phyloP scores from a whole-genome alignment of 305 asterid species.

The Solanum hybrid region DNA sequence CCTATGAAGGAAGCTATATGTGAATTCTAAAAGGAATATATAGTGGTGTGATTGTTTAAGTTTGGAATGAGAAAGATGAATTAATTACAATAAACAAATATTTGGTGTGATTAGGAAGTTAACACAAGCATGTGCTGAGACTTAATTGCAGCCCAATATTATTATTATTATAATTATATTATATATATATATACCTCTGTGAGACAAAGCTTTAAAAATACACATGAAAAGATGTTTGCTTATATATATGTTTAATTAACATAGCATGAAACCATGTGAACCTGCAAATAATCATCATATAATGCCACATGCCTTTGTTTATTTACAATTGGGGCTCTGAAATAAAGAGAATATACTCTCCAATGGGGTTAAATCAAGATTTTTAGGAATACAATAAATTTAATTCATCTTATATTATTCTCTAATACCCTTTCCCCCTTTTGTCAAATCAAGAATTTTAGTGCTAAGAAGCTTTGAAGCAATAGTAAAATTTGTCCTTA shows the following conservation, averaged over 20 bases:
- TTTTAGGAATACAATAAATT: background rate
- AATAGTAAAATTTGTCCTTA: background rate
- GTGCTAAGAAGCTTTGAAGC: background rate
- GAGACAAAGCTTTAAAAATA: conserved; percentile 22
- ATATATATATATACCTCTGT: background rate
- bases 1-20: conserved; percentile 3
- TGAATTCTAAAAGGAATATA: background rate
- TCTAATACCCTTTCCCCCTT: background rate
- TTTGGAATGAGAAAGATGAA: background rate
- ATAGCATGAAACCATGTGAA: conserved; percentile 31
- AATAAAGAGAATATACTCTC: conserved; percentile 16
- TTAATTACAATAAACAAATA: background rate
- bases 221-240: conserved; percentile 27
- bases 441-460: background rate
- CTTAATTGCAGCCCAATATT: conserved; percentile 34
- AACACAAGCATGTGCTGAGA: conserved; percentile 42
- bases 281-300: conserved; percentile 42
- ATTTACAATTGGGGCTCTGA: conserved; percentile 4
- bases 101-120: conserved; percentile 30
- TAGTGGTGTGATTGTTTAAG: background rate
- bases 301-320: conserved; percentile 47
- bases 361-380: background rate
- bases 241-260: conserved; percentile 19
- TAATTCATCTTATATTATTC: background rate
- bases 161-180: background rate